Percentiles rank a stretch among this genome's conserved stretches.
Evolutionary conservation across 208 protist genomes (phyloP).

Genomic region (Leishmania tarentolae): DNA sequence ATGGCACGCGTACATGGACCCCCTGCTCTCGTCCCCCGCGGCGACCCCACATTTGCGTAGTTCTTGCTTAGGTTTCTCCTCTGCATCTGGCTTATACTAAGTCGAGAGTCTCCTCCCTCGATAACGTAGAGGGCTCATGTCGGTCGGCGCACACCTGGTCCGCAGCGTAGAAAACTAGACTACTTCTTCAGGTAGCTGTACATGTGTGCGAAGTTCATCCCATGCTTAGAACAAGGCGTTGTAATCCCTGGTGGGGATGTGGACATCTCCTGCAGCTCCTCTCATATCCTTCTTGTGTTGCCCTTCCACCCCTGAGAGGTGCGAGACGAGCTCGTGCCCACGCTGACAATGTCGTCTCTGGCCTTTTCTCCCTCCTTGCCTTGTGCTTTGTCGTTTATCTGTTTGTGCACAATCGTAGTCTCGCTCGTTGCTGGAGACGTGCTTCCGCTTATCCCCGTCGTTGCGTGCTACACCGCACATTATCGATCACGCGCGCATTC

Average conservation of each 20-base stretch:
- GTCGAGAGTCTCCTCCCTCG: not conserved
- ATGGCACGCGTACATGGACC: not conserved
- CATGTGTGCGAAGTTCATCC: slow-evolving; percentile 15
- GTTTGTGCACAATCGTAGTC: not conserved
- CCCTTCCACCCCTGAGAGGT: not conserved
- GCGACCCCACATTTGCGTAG: not conserved
- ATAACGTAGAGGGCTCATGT: not conserved
- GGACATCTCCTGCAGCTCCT: not conserved
- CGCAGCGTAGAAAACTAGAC: not conserved
- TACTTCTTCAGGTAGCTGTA: not conserved
- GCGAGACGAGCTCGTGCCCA: not conserved
- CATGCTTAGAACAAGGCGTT: not conserved
- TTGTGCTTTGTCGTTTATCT: not conserved
- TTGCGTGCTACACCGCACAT: not conserved
- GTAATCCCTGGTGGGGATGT: not conserved
- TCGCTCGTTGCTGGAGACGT: not conserved
- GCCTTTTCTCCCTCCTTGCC: not conserved
- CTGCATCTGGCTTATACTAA: not conserved
- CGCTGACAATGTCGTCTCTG: not conserved
- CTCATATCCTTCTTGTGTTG: not conserved
- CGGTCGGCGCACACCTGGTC: not conserved
- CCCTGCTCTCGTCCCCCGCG: not conserved
- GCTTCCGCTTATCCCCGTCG: not conserved
- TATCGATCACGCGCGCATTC: not conserved
- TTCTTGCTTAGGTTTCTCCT: not conserved